A percentile compares a stretch with the other conserved stretches of the same genome.
Evolutionary conservation across 139 green algal species (phyloP).

Genomic region (Micractinium sp.): DNA sequence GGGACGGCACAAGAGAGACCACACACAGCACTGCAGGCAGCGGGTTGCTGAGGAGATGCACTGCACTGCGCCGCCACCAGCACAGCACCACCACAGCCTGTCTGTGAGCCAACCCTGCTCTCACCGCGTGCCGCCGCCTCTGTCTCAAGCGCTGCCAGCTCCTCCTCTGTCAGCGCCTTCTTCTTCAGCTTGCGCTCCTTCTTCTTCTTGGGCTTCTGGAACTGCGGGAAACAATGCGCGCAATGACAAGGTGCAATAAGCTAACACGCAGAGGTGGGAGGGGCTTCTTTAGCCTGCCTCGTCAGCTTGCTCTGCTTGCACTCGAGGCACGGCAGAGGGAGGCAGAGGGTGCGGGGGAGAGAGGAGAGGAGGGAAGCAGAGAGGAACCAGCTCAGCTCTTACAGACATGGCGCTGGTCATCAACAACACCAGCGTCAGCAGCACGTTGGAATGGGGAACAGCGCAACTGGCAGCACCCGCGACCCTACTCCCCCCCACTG

Average conservation of each 20-base stretch:
- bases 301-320: too few relatives aligned
- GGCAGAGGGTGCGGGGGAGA: too few relatives aligned
- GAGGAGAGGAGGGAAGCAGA: too few relatives aligned
- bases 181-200: constrained; percentile 83
- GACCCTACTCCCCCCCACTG: too few relatives aligned
- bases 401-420: background rate
- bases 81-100: background rate
- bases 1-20: background rate
- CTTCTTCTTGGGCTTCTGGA: constrained; percentile 77
- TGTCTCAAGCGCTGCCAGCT: constrained; percentile 64
- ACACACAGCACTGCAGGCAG: background rate
- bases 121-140: constrained; percentile 45
- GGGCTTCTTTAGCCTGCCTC: too few relatives aligned
- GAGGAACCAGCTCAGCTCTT: too few relatives aligned
- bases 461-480: background rate
- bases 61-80: background rate
- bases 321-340: background rate
- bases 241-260: background rate
- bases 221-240: constrained; percentile 11
- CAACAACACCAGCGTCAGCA: background rate
- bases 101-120: background rate
- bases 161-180: constrained; percentile 55
- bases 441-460: background rate
- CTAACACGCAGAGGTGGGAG: background rate
- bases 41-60: background rate